A percentile compares a stretch with the other conserved stretches of the same genome.
Conservation (phyloP, 495 filamentous ascomycete species). For the Penicillium flavigenum region DNA sequence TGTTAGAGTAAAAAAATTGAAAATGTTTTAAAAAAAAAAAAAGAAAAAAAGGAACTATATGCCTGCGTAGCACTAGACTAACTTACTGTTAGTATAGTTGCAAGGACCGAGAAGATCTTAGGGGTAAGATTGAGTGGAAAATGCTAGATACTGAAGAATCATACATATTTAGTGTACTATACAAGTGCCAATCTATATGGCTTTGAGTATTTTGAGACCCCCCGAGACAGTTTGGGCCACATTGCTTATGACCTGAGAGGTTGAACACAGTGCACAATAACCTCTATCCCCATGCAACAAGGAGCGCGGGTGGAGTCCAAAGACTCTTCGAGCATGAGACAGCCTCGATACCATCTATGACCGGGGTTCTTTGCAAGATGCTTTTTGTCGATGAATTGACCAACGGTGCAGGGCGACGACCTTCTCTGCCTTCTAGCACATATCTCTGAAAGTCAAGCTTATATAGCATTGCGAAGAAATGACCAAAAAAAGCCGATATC, state of each 20-base stretch:
- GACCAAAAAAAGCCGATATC: not conserved
- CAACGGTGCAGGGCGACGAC: not conserved
- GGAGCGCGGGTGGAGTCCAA: not conserved
- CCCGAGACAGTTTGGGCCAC: not conserved
- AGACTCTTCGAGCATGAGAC: not conserved
- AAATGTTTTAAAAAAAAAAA: not conserved
- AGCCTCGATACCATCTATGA: not conserved
- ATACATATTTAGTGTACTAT: not conserved
- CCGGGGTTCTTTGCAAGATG: not conserved
- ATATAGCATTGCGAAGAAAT: not conserved
- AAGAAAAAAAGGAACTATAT: not conserved
- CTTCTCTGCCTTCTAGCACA: not conserved
- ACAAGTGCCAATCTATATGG: slow-evolving; percentile 1
- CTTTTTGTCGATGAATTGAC: not conserved
- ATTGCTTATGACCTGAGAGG: not conserved
- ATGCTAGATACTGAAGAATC: not conserved
- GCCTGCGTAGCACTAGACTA: not conserved
- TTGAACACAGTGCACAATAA: not conserved
- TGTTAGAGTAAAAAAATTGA: not conserved
- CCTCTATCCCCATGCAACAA: not conserved
- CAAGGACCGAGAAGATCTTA: not conserved
- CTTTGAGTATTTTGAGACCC: not conserved
- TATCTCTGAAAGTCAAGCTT: not conserved
- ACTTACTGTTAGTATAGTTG: not conserved
- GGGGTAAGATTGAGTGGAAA: not conserved